Conservation (phyloP, 2,329 filamentous ascomycete genomes). For the Cytospora leucostoma region DNA sequence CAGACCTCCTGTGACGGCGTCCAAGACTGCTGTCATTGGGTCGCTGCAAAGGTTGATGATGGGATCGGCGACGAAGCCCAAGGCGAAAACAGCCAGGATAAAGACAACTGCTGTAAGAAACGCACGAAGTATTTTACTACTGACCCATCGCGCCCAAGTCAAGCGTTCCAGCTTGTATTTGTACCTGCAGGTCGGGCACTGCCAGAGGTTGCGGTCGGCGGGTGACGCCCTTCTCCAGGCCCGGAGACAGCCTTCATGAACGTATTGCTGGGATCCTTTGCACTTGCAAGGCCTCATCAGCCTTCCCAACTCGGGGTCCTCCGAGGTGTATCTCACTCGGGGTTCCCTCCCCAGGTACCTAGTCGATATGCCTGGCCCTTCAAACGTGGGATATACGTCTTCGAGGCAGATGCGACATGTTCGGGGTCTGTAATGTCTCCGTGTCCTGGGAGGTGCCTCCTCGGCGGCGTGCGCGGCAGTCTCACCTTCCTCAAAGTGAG, state of each 20-base stretch:
- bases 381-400: constrained; percentile 53
- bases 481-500: constrained; percentile 4
- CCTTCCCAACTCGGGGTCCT: constrained; percentile 72
- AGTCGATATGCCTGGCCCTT: constrained; percentile 39
- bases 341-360: constrained; percentile 37
- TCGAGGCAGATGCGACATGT: constrained; percentile 92
- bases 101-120: constrained; percentile 73
- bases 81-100: constrained; percentile 70
- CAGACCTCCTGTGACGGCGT: constrained; percentile 49
- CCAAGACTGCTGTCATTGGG: constrained; percentile 64
- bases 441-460: constrained; percentile 32
- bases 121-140: constrained; percentile 67
- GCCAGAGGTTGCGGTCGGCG: constrained; percentile 71
- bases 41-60: constrained; percentile 88
- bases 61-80: constrained; percentile 91
- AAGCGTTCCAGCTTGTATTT: constrained; percentile 78
- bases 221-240: constrained; percentile 79
- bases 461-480: constrained; percentile 25
- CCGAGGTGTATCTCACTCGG: constrained; percentile 64
- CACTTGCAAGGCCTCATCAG: constrained; percentile 90
- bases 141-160: constrained; percentile 70
- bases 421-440: constrained; percentile 64
- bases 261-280: constrained; percentile 89
- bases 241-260: constrained; percentile 87
- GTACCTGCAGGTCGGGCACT: constrained; percentile 86